Percentiles rank a stretch among this genome's conserved stretches.
Evolutionary conservation across 208 protist genomes (phyloP).

Genomic region (Plasmodiophora brassicae): DNA sequence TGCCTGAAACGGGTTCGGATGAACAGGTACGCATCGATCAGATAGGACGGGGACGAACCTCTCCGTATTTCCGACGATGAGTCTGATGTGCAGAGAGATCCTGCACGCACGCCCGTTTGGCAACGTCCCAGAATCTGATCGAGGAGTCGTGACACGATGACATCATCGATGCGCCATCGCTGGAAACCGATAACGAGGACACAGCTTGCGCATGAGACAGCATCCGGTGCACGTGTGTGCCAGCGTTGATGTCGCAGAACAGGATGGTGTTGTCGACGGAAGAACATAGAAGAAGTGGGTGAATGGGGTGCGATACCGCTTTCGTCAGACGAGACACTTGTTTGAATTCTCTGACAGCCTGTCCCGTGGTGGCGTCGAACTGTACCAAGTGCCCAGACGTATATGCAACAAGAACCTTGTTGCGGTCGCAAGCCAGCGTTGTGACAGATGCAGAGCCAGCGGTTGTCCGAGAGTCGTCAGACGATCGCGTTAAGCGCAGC

Average conservation of each 20-base stretch:
- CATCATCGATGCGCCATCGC: constrained; percentile 4
- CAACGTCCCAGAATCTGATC: neutral
- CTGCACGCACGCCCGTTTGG: neutral
- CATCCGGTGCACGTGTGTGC: neutral
- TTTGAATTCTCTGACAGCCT: neutral
- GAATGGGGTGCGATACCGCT: neutral
- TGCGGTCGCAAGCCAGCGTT: neutral
- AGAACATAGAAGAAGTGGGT: neutral
- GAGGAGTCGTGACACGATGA: constrained; percentile 23
- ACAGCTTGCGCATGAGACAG: constrained; percentile 4
- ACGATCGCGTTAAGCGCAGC: no score
- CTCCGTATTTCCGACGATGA: constrained; percentile 29
- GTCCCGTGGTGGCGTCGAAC: neutral
- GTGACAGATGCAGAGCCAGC: no score
- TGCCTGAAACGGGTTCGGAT: neutral
- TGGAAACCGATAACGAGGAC: neutral
- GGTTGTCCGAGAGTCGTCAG: no score
- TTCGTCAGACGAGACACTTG: neutral
- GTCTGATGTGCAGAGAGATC: constrained; percentile 17
- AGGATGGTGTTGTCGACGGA: constrained; percentile 16
- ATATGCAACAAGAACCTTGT: neutral
- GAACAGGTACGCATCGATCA: neutral
- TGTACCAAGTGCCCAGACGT: neutral
- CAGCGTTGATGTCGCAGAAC: constrained; percentile 22
- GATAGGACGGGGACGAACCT: neutral